These are phyloP conservation scores for Daldinia vernicosa DNA, from an alignment of 495 filamentous ascomycete genomes.

Conservation along the genomic window DNA sequence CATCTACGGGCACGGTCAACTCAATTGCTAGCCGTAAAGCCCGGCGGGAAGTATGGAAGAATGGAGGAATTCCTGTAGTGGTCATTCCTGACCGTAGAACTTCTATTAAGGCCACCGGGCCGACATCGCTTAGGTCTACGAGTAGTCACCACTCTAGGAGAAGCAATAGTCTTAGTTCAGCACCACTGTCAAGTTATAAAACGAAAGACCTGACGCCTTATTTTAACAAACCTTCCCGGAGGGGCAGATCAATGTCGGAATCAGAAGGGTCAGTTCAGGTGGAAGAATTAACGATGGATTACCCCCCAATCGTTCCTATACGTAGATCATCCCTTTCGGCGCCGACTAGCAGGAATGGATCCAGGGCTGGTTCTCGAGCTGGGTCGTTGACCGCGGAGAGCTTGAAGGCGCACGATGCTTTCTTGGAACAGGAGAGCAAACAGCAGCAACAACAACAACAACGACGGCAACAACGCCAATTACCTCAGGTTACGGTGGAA, in stretches of 20 bases:
- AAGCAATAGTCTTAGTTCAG: conserved; percentile 56
- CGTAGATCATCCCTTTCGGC: conserved; percentile 75
- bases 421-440: conserved; percentile 46
- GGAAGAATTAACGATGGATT: conserved; percentile 64
- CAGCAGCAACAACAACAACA: conserved; percentile 40
- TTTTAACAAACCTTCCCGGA: conserved; percentile 48
- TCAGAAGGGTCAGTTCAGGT: conserved; percentile 56
- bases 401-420: conserved; percentile 65
- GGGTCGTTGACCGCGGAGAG: conserved; percentile 73
- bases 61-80: conserved; percentile 70
- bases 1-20: conserved; percentile 65
- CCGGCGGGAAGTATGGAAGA: conserved; percentile 64
- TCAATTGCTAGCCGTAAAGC: conserved; percentile 63
- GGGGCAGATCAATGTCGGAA: conserved; percentile 57
- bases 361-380: conserved; percentile 61
- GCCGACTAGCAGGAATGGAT: conserved; percentile 73
- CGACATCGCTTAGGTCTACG: conserved; percentile 62
- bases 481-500: conserved; percentile 42
- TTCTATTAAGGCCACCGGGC: conserved; percentile 64
- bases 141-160: conserved; percentile 60
- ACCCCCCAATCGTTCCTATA: conserved; percentile 66
- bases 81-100: conserved; percentile 75
- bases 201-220: conserved; percentile 46
- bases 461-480: conserved; percentile 39
- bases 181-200: conserved; percentile 48